Evolutionary conservation across 345 rosid genomes (phyloP).

Genomic region (Populus simonii): DNA sequence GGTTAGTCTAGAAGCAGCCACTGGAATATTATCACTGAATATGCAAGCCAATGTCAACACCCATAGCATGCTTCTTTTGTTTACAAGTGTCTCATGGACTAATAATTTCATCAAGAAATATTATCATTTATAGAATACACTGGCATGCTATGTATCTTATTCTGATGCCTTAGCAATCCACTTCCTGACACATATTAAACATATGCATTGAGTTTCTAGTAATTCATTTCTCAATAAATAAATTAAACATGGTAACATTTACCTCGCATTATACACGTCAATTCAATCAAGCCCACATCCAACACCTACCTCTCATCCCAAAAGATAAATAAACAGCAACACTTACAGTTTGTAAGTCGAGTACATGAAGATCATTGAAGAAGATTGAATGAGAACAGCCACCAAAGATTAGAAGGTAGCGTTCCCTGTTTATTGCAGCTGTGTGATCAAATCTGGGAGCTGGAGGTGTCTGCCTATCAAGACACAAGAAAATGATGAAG

Average conservation of each 20-base stretch:
- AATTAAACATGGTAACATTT: neutral
- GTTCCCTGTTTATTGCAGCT: constrained; percentile 68
- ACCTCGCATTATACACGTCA: neutral
- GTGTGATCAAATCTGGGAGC: constrained; percentile 97
- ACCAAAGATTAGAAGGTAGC: constrained; percentile 84
- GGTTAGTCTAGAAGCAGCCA: neutral
- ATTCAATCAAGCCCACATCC: neutral
- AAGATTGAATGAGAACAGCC: constrained; percentile 96
- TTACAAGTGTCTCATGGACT: neutral
- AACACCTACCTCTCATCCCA: neutral
- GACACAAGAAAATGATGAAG: constrained; percentile 28
- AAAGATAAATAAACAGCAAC: neutral
- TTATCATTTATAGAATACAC: neutral
- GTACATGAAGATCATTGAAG: constrained; percentile 85
- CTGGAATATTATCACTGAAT: neutral
- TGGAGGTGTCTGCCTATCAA: constrained; percentile 90
- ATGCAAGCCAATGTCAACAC: neutral
- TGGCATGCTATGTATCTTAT: neutral
- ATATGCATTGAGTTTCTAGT: neutral
- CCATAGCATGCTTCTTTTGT: neutral
- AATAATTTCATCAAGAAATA: neutral
- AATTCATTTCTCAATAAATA: neutral
- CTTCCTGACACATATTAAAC: neutral
- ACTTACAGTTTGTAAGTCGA: constrained; percentile 86
- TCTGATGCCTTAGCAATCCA: neutral